phyloP scores from a whole-genome alignment of 805 yeast genomes.

The Jamesozyma spencerorum region DNA sequence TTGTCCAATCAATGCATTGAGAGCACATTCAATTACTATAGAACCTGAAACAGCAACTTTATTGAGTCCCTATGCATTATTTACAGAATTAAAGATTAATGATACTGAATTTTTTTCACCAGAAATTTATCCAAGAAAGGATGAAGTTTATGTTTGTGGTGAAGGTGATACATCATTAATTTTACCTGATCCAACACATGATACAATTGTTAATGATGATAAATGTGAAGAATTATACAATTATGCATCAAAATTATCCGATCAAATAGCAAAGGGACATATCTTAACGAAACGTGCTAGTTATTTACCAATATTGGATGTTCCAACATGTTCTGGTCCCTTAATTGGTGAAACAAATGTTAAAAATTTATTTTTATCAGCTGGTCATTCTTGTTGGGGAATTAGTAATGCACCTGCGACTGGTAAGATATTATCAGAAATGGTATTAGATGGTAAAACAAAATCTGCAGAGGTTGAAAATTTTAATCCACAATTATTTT shows the following conservation, averaged over 20 bases:
- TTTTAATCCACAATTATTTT: conserved; percentile 77
- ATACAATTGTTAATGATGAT: conserved; percentile 76
- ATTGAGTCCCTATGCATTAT: conserved; percentile 89
- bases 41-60: conserved; percentile 58
- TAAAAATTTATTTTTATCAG: conserved; percentile 63
- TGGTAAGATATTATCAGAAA: conserved; percentile 85
- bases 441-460: conserved; percentile 75
- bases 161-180: conserved; percentile 89
- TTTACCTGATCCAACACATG: conserved; percentile 89
- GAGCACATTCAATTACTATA: conserved; percentile 92
- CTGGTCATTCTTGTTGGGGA: conserved; percentile 99
- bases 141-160: conserved; percentile 94
- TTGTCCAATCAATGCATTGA: conserved; percentile 86
- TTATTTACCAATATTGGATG: conserved; percentile 87
- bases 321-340: conserved; percentile 89
- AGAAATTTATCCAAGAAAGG: conserved; percentile 88
- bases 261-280: conserved; percentile 61
- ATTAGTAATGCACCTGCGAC: conserved; percentile 96
- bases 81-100: conserved; percentile 80
- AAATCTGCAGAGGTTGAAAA: conserved; percentile 70
- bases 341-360: conserved; percentile 90
- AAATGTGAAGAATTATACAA: conserved; percentile 82
- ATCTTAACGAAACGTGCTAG: conserved; percentile 86
- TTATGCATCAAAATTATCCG: conserved; percentile 69
- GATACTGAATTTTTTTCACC: conserved; percentile 69